Evolutionary conservation across 148 eudicot species (phyloP), one percentile per base, ranked within the genome.

Genomic region (Persicaria maculosa): DNA sequence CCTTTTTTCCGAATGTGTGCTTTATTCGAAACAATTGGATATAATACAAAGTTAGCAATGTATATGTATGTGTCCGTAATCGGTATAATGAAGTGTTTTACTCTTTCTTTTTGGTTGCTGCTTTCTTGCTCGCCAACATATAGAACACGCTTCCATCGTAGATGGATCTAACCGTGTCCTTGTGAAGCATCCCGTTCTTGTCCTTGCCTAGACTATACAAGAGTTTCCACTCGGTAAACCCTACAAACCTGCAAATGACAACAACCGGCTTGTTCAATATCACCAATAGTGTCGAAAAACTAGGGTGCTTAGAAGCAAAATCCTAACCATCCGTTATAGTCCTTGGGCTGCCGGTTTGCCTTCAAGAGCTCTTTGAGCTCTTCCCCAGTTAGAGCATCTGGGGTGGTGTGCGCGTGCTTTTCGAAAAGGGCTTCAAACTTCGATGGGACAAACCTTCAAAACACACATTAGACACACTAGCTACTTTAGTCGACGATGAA

Each of bases 61-160:
- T 0, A 31, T 31, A 31, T 31, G 40, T 31, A 31, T 31, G 40
- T 31, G 40, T 31, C 0, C 2, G 40, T 31, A 31, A 31, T 36
- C 47, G 70, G 47, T 7, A 43, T 65, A 31, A 31, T 17, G 43
- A 65, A 46, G 14, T 65, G n/a, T 47, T 74, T 80, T 83, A 84
- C 77, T 72, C 76, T 61, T 83, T 76, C 72, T 85, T 81, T 52
- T 73, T 50, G 9, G 81, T 9, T 1, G 79, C 75, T n/a, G 78
- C 79, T 44, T 74, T 85, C 74, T 88, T 88, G 57, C 36, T 78
- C 20, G 77, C 95, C 86, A 92, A 72, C 75, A 77, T 81, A 22
- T 90, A 88, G 47, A 92, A 92, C 64, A 92, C 67, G 75, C 91
- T 88, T 76, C 97, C 97, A 73, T 92, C 97, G 40, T 88, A 90